phyloP scores from a whole-genome alignment of 257 asterid genomes.

The Rubia yunnanensis region DNA sequence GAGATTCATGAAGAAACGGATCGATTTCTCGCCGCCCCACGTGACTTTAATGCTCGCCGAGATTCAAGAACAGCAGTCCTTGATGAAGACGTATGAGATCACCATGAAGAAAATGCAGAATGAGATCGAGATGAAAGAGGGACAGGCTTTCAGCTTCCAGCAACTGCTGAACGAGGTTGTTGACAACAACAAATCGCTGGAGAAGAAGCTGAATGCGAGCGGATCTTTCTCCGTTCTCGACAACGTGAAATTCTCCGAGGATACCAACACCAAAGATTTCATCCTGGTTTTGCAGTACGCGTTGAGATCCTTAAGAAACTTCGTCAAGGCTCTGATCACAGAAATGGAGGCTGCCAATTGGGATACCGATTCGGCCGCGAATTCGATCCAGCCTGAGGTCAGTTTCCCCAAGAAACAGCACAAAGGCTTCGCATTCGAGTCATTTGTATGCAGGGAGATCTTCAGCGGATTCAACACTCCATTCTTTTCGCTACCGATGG shows the following conservation, averaged over 20 bases:
- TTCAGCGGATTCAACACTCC: constrained; percentile 51
- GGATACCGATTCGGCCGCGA: constrained; percentile 80
- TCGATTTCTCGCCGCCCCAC: constrained; percentile 85
- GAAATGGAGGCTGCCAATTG: constrained; percentile 80
- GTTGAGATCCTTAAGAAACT: constrained; percentile 57
- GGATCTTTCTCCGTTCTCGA: constrained; percentile 78
- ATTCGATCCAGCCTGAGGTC: constrained; percentile 39
- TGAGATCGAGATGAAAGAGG: constrained; percentile 51
- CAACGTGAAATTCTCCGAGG: constrained; percentile 37
- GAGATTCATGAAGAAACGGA: constrained; percentile 51
- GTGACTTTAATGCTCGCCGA: constrained; percentile 87
- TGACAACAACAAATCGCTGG: constrained; percentile 41
- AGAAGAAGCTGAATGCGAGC: constrained; percentile 61
- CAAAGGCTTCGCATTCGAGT: constrained; percentile 63
- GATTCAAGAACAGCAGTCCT: constrained; percentile 86
- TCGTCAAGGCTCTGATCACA: constrained; percentile 54
- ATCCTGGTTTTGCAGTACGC: constrained; percentile 52
- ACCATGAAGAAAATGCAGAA: constrained; percentile 92
- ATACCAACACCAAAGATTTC: constrained; percentile 46
- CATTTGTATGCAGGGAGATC: constrained; percentile 73
- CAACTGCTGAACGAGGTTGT: constrained; percentile 21
- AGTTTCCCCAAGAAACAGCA: constrained; percentile 46
- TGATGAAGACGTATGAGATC: constrained; percentile 89
- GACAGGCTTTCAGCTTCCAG: constrained; percentile 20
- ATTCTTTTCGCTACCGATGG: constrained; percentile 21